Base-by-base conservation (phyloP, 441 rosid species). In the Erodium texanum region DNA sequence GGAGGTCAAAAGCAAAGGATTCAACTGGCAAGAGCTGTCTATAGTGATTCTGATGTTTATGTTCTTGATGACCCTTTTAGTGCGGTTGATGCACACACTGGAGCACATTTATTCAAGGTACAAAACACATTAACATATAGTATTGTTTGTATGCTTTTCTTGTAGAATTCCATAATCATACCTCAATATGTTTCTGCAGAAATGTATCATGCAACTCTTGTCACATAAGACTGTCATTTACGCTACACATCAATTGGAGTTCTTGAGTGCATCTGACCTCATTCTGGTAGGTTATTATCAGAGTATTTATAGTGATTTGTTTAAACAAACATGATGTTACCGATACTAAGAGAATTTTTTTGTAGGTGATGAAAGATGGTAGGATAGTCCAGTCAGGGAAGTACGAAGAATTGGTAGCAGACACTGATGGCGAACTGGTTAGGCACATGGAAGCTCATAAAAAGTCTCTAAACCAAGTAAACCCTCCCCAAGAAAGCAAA, bases 31-130 rank as follows among this genome's bases (percentile, higher is more conserved):
- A 79, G 93, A 45, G 90, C 93, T 62, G 80, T 79, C 1, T 89
- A 83, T 24, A 83, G 81, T 32, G 77, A 83, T 68, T 81, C 93
- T 11, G 96, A 89, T 74, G 80, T 89, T 74, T 87, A 77, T 73
- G 15, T 94, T 8, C 85, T 94, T 0, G 99, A 94, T 73, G 99
- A 94, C 66, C 99, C 97, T 67, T 94, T 94, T 84, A 94, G 97
- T 36, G 99, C 97, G 0, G 99, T 94, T 68, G 99, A 94, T 83
- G 97, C 97, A 74, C 99, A 91, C 70, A 94, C 99, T 7, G 97
- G 97, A 75, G 69, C 93, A 56, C 84, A 94, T 77, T 96, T 94
- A 76, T 94, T 94, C 75, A 77, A 82, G 82, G 99, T 89, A 62
- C 66, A 23, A 20, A 7, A 19, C 62, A 56, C 9, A 54, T 18